Percentiles rank a stretch among this genome's conserved stretches.
Conservation (phyloP, 2,329 filamentous ascomycete genomes). For the Monosporascus sp. region DNA sequence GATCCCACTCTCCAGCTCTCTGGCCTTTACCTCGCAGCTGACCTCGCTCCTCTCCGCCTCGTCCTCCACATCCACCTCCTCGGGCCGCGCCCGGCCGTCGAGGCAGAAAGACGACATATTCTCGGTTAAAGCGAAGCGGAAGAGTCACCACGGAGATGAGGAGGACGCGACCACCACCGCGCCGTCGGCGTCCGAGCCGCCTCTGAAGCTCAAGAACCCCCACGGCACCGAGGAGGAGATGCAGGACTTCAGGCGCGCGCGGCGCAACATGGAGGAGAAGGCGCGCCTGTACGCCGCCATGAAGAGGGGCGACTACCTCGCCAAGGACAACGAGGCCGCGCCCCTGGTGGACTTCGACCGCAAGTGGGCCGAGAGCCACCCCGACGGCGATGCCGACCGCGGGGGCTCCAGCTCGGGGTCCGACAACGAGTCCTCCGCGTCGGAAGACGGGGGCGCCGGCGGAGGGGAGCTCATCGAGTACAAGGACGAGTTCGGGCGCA, state of each 20-base stretch:
- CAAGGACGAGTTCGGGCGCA: constrained; percentile 87
- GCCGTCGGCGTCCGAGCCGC: constrained; percentile 17
- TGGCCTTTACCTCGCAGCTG: constrained; percentile 86
- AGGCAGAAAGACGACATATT: constrained; percentile 66
- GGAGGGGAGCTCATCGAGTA: constrained; percentile 72
- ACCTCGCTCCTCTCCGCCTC: constrained; percentile 67
- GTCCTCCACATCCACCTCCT: constrained; percentile 35
- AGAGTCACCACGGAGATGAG: constrained; percentile 53
- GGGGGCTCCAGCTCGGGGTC: constrained; percentile 41
- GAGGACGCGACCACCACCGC: constrained; percentile 46
- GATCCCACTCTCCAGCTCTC: constrained; percentile 63
- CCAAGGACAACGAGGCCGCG: constrained; percentile 57
- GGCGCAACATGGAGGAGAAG: constrained; percentile 84
- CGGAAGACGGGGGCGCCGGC: constrained; percentile 30
- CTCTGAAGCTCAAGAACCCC: constrained; percentile 47
- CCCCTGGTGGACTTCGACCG: constrained; percentile 87
- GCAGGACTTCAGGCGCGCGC: constrained; percentile 63
- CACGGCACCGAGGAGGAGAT: constrained; percentile 57
- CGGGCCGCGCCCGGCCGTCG: constrained; percentile 48
- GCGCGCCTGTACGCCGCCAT: constrained; percentile 81
- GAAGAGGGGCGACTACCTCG: constrained; percentile 82
- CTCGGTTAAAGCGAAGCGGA: constrained; percentile 38
- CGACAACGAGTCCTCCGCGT: constrained; percentile 49
- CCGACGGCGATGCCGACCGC: constrained; percentile 30
- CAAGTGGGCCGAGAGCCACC: constrained; percentile 80